Conservation (phyloP, 495 filamentous ascomycete genomes). For the Neurospora sp. region DNA sequence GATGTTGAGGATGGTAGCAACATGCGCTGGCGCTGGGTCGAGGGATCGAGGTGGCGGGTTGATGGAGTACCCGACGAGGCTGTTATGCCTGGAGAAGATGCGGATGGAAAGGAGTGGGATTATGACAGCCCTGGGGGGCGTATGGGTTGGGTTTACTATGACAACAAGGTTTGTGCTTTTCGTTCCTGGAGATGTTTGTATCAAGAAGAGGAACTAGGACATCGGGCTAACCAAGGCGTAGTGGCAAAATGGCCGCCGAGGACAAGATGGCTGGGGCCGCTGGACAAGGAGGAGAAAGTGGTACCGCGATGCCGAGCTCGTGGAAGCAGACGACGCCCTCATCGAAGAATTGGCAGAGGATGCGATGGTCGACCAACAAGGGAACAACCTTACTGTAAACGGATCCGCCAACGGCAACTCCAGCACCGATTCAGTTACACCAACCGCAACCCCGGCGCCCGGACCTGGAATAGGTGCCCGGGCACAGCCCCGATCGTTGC, state of each 20-base stretch:
- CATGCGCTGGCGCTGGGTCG: slow-evolving; percentile 83
- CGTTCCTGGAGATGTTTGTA: not conserved
- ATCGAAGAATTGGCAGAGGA: slow-evolving; percentile 31
- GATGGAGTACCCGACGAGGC: slow-evolving; percentile 59
- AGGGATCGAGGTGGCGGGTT: slow-evolving; percentile 74
- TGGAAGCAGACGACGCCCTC: slow-evolving; percentile 50
- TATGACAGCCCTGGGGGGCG: slow-evolving; percentile 49
- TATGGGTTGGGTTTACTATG: slow-evolving; percentile 91
- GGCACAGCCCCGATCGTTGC: not conserved
- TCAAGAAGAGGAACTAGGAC: not conserved
- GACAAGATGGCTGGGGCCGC: slow-evolving; percentile 85
- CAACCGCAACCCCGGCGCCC: slow-evolving; percentile 3
- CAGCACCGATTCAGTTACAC: slow-evolving; percentile 9
- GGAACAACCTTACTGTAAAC: not conserved
- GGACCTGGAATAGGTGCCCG: not conserved
- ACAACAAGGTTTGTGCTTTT: slow-evolving; percentile 68
- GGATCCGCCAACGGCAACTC: slow-evolving; percentile 15
- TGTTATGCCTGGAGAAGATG: slow-evolving; percentile 24
- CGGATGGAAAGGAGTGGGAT: slow-evolving; percentile 33
- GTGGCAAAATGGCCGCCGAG: slow-evolving; percentile 89
- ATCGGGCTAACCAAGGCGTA: slow-evolving; percentile 22
- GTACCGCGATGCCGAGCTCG: slow-evolving; percentile 91
- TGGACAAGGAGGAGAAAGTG: slow-evolving; percentile 93
- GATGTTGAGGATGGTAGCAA: slow-evolving; percentile 67
- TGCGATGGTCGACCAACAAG: slow-evolving; percentile 13